These are phyloP conservation scores for Austropuccinia psidii DNA, from an alignment of 1,284 basidiomycete species.

Conservation along the genomic window DNA sequence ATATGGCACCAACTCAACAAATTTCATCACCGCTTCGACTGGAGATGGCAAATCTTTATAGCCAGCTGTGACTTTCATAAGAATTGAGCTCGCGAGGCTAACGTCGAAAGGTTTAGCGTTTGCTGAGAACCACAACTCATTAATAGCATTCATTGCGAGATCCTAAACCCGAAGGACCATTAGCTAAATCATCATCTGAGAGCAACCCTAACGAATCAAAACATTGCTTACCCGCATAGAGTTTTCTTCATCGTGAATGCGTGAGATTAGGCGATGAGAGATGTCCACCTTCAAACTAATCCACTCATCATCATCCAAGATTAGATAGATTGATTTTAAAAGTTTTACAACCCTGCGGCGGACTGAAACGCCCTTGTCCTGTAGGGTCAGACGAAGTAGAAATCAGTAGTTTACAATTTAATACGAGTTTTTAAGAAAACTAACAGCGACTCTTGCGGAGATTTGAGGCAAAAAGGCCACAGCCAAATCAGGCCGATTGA, in stretches of 20 bases:
- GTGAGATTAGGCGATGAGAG: conserved; percentile 68
- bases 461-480: conserved; percentile 77
- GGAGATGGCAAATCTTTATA: conserved; percentile 25
- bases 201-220: not conserved
- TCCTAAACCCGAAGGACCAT: conserved; percentile 52
- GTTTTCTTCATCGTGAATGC: conserved; percentile 86
- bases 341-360: conserved; percentile 92
- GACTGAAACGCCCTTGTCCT: conserved; percentile 88
- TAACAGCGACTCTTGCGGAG: conserved; percentile 73
- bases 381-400: not conserved
- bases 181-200: not conserved
- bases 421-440: conserved; percentile 41
- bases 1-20: conserved; percentile 14
- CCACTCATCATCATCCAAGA: conserved; percentile 54
- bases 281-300: conserved; percentile 65
- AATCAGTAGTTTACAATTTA: not conserved
- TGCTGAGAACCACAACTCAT: conserved; percentile 72
- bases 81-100: conserved; percentile 5
- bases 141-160: conserved; percentile 73
- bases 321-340: conserved; percentile 67
- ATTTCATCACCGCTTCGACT: conserved; percentile 33
- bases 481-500: conserved; percentile 73
- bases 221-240: conserved; percentile 59
- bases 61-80: conserved; percentile 21
- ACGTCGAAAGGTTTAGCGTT: not conserved